Conservation (phyloP, 192 early-diverging fungal species). For the Endogone sp. region DNA sequence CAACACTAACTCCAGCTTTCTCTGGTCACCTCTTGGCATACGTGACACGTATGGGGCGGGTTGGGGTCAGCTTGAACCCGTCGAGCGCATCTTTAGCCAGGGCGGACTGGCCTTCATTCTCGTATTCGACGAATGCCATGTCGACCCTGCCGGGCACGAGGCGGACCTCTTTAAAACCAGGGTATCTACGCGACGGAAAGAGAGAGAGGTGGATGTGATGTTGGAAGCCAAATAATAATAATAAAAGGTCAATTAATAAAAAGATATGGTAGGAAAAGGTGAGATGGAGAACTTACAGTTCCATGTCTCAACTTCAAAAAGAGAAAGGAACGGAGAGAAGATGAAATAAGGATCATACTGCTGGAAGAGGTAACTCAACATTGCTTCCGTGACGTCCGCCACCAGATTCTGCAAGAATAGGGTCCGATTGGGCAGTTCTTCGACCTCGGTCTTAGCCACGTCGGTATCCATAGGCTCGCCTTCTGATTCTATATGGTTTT, state of each 20-base stretch:
- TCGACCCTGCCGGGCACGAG: conserved; percentile 59
- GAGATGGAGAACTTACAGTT: too few relatives aligned
- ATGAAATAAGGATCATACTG: conserved; percentile 38
- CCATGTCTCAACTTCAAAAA: too few relatives aligned
- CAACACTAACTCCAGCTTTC: too few relatives aligned
- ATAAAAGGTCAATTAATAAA: background rate
- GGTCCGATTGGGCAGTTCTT: conserved; percentile 30
- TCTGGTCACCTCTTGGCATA: conserved; percentile 49
- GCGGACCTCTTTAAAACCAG: conserved; percentile 65
- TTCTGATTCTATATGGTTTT: background rate
- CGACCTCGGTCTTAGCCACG: background rate
- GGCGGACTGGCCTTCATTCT: conserved; percentile 44
- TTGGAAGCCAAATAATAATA: background rate
- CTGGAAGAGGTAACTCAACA: conserved; percentile 48
- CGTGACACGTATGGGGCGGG: conserved; percentile 47
- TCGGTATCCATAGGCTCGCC: background rate
- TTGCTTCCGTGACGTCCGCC: conserved; percentile 37
- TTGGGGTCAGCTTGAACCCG: conserved; percentile 49
- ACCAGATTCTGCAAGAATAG: conserved; percentile 43
- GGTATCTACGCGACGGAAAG: conserved; percentile 24
- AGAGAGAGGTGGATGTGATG: background rate
- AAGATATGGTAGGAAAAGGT: too few relatives aligned
- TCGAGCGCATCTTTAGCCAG: conserved; percentile 52
- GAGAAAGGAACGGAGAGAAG: background rate
- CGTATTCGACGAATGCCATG: conserved; percentile 68